Evolutionary conservation across 208 protist genomes (phyloP).

Genomic region (Spongospora subterranea): DNA sequence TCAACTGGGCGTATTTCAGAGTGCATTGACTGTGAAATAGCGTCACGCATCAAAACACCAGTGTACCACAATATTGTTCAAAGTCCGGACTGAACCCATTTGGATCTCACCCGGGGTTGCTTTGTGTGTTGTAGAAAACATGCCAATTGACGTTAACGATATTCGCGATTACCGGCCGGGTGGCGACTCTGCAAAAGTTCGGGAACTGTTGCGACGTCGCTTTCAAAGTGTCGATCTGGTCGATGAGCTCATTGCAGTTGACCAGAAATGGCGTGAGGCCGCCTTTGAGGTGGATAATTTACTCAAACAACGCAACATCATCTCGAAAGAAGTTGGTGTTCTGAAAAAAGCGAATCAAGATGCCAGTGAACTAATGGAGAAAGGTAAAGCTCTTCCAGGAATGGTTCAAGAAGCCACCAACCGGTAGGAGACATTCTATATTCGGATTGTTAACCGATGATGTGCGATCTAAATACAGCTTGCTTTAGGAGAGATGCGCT

Average conservation of each 20-base stretch:
- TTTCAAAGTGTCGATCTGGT: background rate
- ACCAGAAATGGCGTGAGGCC: background rate
- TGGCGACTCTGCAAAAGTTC: constrained; percentile 25
- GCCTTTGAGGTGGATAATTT: constrained; percentile 32
- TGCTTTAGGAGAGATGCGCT: background rate
- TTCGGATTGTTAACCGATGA: no score
- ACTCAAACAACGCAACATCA: background rate
- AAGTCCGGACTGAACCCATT: no score
- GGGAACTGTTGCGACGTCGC: constrained; percentile 23
- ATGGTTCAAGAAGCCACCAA: background rate
- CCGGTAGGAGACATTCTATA: background rate
- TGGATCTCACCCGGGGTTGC: background rate
- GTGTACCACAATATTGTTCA: no score
- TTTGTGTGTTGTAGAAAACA: background rate
- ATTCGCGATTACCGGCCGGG: constrained; percentile 36
- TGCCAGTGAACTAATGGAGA: constrained; percentile 41
- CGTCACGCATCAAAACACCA: background rate
- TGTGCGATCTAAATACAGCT: background rate
- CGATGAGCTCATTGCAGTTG: constrained; percentile 16
- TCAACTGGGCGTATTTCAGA: background rate
- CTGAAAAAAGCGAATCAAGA: constrained; percentile 55
- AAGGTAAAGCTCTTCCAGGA: background rate
- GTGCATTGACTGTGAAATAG: background rate
- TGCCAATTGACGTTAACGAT: constrained; percentile 55
- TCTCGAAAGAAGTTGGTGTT: constrained; percentile 49